Evolutionary conservation across 2,329 filamentous ascomycete species (phyloP).

Genomic region (Graphilbum ipis-grandicollis): DNA sequence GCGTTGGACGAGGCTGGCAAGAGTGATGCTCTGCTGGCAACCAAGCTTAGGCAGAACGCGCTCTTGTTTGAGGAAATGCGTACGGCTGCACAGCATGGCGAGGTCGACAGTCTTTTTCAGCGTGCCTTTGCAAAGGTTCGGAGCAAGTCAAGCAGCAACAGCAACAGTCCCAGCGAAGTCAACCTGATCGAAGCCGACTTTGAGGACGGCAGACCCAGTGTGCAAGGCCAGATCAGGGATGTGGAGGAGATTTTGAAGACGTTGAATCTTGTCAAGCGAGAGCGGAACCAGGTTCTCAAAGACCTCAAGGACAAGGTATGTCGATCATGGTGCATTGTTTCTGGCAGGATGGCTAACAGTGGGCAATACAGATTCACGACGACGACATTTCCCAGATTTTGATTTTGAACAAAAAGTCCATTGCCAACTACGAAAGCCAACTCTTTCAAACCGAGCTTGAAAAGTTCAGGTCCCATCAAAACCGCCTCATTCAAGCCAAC

Average conservation of each 20-base stretch:
- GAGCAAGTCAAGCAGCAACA: constrained; percentile 41
- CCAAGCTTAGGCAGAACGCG: constrained; percentile 73
- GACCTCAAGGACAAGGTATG: constrained; percentile 90
- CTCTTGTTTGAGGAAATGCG: constrained; percentile 91
- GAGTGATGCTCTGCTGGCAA: constrained; percentile 70
- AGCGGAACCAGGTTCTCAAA: constrained; percentile 81
- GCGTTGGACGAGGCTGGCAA: constrained; percentile 77
- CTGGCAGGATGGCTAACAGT: too few relatives aligned
- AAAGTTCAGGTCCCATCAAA: constrained; percentile 89
- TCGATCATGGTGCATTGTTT: too few relatives aligned
- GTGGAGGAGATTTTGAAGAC: constrained; percentile 88
- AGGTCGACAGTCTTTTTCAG: constrained; percentile 79
- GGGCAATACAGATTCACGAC: constrained; percentile 53
- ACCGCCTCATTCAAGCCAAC: constrained; percentile 74
- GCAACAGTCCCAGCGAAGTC: constrained; percentile 48
- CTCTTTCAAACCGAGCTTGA: constrained; percentile 94
- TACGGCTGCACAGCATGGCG: constrained; percentile 67
- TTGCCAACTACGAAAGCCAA: constrained; percentile 78
- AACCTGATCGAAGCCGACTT: constrained; percentile 88
- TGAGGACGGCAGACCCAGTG: constrained; percentile 59
- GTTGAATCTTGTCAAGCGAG: constrained; percentile 79
- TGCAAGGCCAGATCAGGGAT: constrained; percentile 72
- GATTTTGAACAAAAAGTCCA: constrained; percentile 94
- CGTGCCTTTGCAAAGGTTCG: constrained; percentile 67
- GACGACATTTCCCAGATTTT: constrained; percentile 96